Conservation (phyloP, 1,284 basidiomycete species). For the Puccinia sorghi region DNA sequence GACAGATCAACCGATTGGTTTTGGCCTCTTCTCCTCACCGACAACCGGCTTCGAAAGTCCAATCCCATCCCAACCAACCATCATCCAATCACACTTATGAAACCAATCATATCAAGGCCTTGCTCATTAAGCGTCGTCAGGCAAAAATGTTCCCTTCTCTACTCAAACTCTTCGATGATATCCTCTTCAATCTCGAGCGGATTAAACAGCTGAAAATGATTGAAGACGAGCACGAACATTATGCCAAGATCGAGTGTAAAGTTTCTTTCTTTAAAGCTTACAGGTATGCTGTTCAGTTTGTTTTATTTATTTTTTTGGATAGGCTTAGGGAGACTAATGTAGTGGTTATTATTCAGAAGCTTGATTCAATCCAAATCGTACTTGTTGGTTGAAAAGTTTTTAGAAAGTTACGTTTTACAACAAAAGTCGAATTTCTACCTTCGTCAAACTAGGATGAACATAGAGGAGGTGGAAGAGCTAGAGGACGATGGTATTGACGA, state of each 20-base stretch:
- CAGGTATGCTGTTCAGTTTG: conserved; percentile 3
- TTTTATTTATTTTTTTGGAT: neutral
- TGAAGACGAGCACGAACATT: conserved; percentile 25
- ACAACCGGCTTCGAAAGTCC: neutral
- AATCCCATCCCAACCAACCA: neutral
- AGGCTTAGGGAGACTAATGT: neutral
- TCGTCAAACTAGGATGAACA: conserved; percentile 20
- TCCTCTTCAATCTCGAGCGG: conserved; percentile 25
- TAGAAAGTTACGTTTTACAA: conserved; percentile 31
- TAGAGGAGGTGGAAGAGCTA: neutral
- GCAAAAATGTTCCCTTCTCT: conserved; percentile 40
- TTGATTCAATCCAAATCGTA: conserved; percentile 34
- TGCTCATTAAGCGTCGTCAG: conserved; percentile 15
- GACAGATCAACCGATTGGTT: conserved; percentile 10
- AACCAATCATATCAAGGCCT: conserved; percentile 11
- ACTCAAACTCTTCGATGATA: conserved; percentile 35
- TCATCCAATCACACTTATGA: neutral
- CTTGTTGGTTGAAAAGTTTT: conserved; percentile 9
- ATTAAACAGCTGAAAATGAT: conserved; percentile 25
- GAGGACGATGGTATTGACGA: neutral
- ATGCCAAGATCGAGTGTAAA: conserved; percentile 14
- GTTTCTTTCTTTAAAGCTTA: conserved; percentile 35
- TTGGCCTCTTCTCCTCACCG: neutral
- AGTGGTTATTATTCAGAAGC: neutral
- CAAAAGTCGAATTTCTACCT: conserved; percentile 29